A percentile compares a stretch with the other conserved stretches of the same genome.
phyloP scores from a whole-genome alignment of 176 grass and related monocot species.

The Zea mays region Zm-B73-REFERENCE-NAM-5.0 NC_050104.1:161329501-161330000 shows the following conservation, averaged over 20 bases:
- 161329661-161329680: background rate
- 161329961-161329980: background rate
- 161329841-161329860: slow-evolving; percentile 80
- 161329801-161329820: slow-evolving; percentile 94
- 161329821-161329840: slow-evolving; percentile 69
- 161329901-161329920: background rate
- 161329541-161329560: slow-evolving; percentile 68
- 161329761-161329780: slow-evolving; percentile 67
- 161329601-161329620: slow-evolving; percentile 11
- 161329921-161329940: background rate
- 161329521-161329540: slow-evolving; percentile 64
- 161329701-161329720: slow-evolving; percentile 69
- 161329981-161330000: background rate
- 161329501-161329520: slow-evolving; percentile 69
- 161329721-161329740: slow-evolving; percentile 88
- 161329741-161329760: slow-evolving; percentile 78
- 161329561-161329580: slow-evolving; percentile 93
- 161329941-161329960: background rate
- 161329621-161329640: background rate
- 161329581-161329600: slow-evolving; percentile 37
- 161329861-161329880: slow-evolving; percentile 88
- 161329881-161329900: slow-evolving; percentile 60
- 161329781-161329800: slow-evolving; percentile 63
- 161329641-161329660: background rate
- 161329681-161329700: slow-evolving; percentile 7